A percentile compares a stretch with the other conserved stretches of the same genome.
phyloP scores from a whole-genome alignment of 1,139 yeast genomes.

The Saccharomyces hybrid region DNA sequence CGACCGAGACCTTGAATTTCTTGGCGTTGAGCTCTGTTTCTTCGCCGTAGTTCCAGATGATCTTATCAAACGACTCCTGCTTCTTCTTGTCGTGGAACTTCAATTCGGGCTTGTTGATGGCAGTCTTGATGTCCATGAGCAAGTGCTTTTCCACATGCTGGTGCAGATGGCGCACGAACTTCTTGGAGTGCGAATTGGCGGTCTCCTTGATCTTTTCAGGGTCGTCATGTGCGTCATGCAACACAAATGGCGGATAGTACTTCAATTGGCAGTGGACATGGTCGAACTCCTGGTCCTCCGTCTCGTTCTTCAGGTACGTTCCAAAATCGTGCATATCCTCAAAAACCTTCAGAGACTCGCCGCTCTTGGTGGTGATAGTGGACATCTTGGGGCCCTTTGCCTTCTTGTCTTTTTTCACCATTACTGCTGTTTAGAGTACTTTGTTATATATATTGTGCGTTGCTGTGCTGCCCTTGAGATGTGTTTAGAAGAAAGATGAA shows the following conservation, averaged over 20 bases:
- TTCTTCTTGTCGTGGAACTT: constrained; percentile 45
- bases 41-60: constrained; percentile 50
- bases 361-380: constrained; percentile 24
- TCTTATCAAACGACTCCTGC: constrained; percentile 39
- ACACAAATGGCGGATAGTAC: constrained; percentile 66
- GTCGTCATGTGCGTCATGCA: constrained; percentile 59
- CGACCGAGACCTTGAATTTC: constrained; percentile 50
- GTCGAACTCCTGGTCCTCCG: constrained; percentile 71
- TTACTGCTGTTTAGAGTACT: not conserved
- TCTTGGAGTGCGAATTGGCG: constrained; percentile 60
- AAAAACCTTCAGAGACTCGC: constrained; percentile 36
- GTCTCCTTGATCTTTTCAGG: constrained; percentile 67
- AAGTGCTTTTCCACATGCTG: constrained; percentile 69
- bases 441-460: not conserved
- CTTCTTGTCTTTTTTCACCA: constrained; percentile 22
- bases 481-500: not conserved
- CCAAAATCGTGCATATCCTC: constrained; percentile 60
- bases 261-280: constrained; percentile 57
- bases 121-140: constrained; percentile 54
- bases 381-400: constrained; percentile 27
- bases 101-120: constrained; percentile 48
- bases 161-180: constrained; percentile 65
- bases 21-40: constrained; percentile 39
- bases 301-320: constrained; percentile 57
- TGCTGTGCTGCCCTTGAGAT: not conserved